A percentile compares a stretch with the other conserved stretches of the same genome.
phyloP scores from a whole-genome alignment of 2,329 filamentous ascomycete genomes.

The Colletotrichum higginsianum region DNA sequence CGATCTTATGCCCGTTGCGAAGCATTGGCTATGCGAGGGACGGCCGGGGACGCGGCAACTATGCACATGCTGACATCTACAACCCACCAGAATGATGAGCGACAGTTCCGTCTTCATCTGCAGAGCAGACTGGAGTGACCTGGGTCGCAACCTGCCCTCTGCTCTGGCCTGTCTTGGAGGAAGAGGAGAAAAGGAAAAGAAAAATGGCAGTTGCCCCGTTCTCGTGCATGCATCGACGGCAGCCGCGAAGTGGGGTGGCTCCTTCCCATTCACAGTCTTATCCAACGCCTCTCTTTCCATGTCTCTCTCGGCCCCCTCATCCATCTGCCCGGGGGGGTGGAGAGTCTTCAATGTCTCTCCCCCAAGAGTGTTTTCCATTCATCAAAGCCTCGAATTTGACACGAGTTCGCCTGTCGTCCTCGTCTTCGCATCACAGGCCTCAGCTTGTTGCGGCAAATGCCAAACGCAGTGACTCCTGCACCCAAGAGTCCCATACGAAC shows the following conservation, averaged over 20 bases:
- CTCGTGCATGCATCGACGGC: constrained; percentile 26
- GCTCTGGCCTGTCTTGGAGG: not conserved
- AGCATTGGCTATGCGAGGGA: not conserved
- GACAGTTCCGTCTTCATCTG: not conserved
- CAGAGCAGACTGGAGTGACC: not conserved
- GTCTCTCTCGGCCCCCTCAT: not conserved
- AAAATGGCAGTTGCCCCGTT: constrained; percentile 20
- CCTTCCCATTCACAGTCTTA: constrained; percentile 13
- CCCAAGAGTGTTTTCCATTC: not conserved
- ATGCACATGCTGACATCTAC: not conserved
- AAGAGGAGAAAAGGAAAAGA: not conserved
- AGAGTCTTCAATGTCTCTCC: constrained; percentile 12
- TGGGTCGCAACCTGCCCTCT: not conserved
- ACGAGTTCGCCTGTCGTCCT: constrained; percentile 3
- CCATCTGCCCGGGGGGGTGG: not conserved
- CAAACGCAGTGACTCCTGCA: constrained; percentile 15
- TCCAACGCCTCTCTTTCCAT: constrained; percentile 4
- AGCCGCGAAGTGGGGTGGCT: constrained; percentile 8
- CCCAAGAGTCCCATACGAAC: constrained; percentile 12
- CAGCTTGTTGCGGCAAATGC: constrained; percentile 4
- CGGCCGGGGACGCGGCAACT: not conserved
- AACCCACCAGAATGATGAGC: not conserved
- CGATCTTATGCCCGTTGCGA: not conserved
- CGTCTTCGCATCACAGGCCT: constrained; percentile 8
- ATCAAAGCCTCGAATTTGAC: constrained; percentile 2